Conservation (phyloP, 768 basidiomycete species). For the Cystofilobasidium bisporidii region DNA sequence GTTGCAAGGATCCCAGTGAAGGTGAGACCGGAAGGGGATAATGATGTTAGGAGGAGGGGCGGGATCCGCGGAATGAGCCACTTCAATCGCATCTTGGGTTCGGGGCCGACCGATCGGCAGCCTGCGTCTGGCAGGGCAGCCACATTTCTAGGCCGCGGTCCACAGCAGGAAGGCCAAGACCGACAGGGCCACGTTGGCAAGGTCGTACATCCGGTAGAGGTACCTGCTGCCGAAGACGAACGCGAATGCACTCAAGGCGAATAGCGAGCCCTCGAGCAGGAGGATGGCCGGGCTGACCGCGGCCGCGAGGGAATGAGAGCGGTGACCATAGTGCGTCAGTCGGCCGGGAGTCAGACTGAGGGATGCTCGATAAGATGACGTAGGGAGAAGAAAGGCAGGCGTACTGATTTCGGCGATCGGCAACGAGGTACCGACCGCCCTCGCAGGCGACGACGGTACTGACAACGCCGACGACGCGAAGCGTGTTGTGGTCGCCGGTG, state of each 20-base stretch:
- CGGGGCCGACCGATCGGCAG: too few species aligned
- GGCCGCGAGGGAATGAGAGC: background rate
- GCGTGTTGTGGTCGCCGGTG: constrained; percentile 57
- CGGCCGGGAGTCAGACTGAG: too few species aligned
- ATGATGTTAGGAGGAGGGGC: too few species aligned
- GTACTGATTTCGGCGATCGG: background rate
- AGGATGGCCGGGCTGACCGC: background rate
- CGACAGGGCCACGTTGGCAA: constrained; percentile 46
- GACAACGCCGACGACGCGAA: constrained; percentile 28
- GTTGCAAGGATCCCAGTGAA: too few species aligned
- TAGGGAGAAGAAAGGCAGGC: constrained; percentile 33
- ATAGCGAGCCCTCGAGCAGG: background rate
- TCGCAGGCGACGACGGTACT: constrained; percentile 17
- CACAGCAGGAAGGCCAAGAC: background rate
- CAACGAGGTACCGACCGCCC: constrained; percentile 8
- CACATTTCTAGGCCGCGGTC: background rate
- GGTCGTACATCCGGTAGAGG: constrained; percentile 59
- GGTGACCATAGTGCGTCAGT: too few species aligned
- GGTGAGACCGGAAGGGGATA: too few species aligned
- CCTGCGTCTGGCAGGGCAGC: too few species aligned
- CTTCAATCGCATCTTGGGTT: too few species aligned
- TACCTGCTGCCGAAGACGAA: constrained; percentile 60
- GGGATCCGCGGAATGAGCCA: too few species aligned
- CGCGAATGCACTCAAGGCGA: constrained; percentile 47
- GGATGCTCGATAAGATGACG: too few species aligned